These are phyloP conservation scores for Rhizopogon parksii DNA, from an alignment of 1,284 basidiomycete species.

Conservation along the genomic window DNA sequence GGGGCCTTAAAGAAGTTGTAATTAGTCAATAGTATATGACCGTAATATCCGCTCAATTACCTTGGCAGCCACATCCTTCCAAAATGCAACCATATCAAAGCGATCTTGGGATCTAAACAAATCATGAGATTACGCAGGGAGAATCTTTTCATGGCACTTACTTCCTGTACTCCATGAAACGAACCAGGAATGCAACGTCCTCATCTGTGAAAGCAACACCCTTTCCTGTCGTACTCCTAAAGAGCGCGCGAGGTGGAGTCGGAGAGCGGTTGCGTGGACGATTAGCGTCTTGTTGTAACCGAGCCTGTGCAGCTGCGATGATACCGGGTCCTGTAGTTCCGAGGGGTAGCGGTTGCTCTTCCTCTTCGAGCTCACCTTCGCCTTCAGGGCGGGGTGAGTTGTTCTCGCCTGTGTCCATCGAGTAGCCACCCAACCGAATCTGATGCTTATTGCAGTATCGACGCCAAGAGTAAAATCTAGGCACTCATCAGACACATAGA, in stretches of 20 bases:
- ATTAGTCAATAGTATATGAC: background rate
- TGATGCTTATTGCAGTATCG: conserved; percentile 84
- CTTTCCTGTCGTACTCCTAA: conserved; percentile 76
- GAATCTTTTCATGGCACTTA: conserved; percentile 25
- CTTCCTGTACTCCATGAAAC: conserved; percentile 69
- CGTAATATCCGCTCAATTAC: conserved; percentile 26
- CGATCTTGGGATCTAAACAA: conserved; percentile 48
- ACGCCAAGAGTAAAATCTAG: conserved; percentile 80
- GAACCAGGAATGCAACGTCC: conserved; percentile 66
- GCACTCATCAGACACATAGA: conserved; percentile 5
- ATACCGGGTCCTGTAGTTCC: conserved; percentile 37
- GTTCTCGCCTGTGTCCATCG: conserved; percentile 55
- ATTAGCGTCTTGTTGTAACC: conserved; percentile 33
- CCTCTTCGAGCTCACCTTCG: conserved; percentile 34
- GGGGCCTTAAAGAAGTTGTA: conserved; percentile 47
- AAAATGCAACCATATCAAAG: conserved; percentile 75
- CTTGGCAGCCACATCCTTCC: conserved; percentile 76
- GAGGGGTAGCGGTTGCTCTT: conserved; percentile 24
- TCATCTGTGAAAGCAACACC: conserved; percentile 79
- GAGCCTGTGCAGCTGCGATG: conserved; percentile 38
- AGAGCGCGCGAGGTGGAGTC: conserved; percentile 68
- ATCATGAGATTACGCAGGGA: conserved; percentile 2
- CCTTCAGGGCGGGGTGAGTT: conserved; percentile 37
- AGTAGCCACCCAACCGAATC: conserved; percentile 73
- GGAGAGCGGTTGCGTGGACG: conserved; percentile 55